Evolutionary conservation across 805 yeast species (phyloP), one percentile per base, ranked within the genome.

Genomic region (Peterozyma toletana): DNA sequence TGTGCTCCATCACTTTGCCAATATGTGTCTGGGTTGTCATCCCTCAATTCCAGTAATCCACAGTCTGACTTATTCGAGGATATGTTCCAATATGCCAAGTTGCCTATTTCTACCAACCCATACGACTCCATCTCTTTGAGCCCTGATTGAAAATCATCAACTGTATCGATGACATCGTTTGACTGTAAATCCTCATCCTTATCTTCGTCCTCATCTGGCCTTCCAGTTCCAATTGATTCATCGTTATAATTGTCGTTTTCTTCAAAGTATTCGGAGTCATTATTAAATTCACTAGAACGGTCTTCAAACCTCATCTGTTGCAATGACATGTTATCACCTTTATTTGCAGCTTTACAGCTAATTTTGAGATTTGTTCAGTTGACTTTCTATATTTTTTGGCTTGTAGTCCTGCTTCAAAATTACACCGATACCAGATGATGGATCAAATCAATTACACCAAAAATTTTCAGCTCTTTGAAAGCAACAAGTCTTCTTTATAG

Each of bases 1-100:
- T 83, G 87, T 11, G 75, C 71, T 0, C 97, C 99, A 57, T 93
- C 99, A 38, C 95, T 83, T 61, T 93, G 99, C 99, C 99, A 93
- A 59, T 71, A 91, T 1, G 80, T 64, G 29, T 73, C 70, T 0
- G 91, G 85, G 3, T 80, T 71, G 52, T 83, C 89, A 41, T 86
- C 86, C 30, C 93, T 66, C 6, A 91, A 67, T 53, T 82, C 82
- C n/a, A 65, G 65, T 16, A 87, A 71, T 0, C 93, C 93, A 52
- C 69, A 80, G 0, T 88, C 93, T 9, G 73, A 73, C 53, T 90
- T 91, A 54, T 44, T 64, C 0, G 96, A 83, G 1, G 96, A 85
- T 0, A 87, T 79, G 33, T 79, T 73, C 96, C 97, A 93, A 18
- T 81, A 71, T 0, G 95, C 98, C 15, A 84, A 66, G 14, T 81